Base-by-base conservation (phyloP, 768 basidiomycete genomes). In the Cystobasidium tubakii region DNA sequence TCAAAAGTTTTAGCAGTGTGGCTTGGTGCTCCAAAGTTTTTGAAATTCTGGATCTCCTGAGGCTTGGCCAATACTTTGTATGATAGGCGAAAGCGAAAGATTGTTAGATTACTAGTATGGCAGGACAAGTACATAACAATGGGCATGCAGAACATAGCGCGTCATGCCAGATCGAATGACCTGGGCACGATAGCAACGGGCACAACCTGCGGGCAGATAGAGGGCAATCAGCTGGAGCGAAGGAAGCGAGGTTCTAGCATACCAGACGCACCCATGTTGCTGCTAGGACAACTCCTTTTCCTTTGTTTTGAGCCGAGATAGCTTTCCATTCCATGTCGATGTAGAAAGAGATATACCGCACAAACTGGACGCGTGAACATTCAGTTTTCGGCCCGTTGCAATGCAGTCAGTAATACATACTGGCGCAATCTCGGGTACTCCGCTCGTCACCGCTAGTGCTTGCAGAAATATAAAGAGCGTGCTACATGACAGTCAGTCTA, bases 221-320 rank as follows among this genome's bases (percentile, higher is more conserved):
- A 39, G 10, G 34, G 15, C 6, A 39, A 42, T 67, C 31, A 67
- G n/a, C 66, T 27, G 7, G 25, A n/a, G 50, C 21, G 31, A 6
- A 66, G 65, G 17, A n/a, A 27, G 33, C 39, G 4, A 10, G 21
- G 6, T 3, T 17, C 55, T 54, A 23, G 33, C 7, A 15, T 17
- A 67, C 6, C 6, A 12, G 23, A 54, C 69, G 19, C 23, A 71
- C 42, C 90, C 91, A 93, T n/a, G 91, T 94, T 6, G 91, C 89
- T 62, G 90, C 89, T 79, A 91, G 91, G 39, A 93, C 87, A 43
- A 92, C 92, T 23, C 91, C 91, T 77, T 86, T 80, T 0, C 91
- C 91, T 64, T 82, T 78, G 77, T 92, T 84, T 29, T 74, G 73
- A 3, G 50, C 33, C 43, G 42, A 25, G 21, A 74, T 74, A 27